Evolutionary conservation across 805 yeast genomes (phyloP).

Genomic region (Pichia gijzeniarum): DNA sequence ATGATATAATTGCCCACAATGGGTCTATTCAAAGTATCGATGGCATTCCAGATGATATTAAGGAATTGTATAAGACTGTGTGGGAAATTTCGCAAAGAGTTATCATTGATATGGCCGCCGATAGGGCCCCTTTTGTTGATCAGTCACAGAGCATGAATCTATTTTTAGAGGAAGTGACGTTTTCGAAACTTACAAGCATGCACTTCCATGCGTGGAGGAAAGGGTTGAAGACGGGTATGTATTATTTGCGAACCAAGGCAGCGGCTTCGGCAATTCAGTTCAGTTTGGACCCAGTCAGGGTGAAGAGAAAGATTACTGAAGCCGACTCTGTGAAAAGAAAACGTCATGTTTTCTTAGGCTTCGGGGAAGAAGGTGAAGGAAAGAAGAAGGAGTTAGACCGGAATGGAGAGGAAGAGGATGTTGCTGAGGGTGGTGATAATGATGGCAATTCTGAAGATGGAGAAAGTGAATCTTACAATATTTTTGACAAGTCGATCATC

Average conservation of each 20-base stretch:
- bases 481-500: slow-evolving; percentile 16
- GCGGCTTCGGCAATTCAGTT: slow-evolving; percentile 96
- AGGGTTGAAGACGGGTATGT: slow-evolving; percentile 98
- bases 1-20: slow-evolving; percentile 62
- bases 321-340: not conserved
- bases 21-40: slow-evolving; percentile 83
- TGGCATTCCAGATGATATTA: slow-evolving; percentile 67
- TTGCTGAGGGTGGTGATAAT: too few relatives aligned
- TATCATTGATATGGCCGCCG: slow-evolving; percentile 83
- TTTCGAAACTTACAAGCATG: slow-evolving; percentile 96
- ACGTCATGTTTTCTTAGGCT: too few relatives aligned
- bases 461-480: slow-evolving; percentile 5
- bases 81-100: slow-evolving; percentile 92
- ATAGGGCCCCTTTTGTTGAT: slow-evolving; percentile 66
- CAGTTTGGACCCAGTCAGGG: slow-evolving; percentile 48
- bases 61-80: slow-evolving; percentile 81
- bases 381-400: too few relatives aligned
- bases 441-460: not conserved
- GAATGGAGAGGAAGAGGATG: too few relatives aligned
- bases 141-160: slow-evolving; percentile 93
- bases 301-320: not conserved
- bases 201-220: slow-evolving; percentile 99
- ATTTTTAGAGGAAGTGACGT: slow-evolving; percentile 82
- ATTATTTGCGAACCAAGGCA: slow-evolving; percentile 94
- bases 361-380: too few relatives aligned